A percentile compares a stretch with the other conserved stretches of the same genome.
These are phyloP conservation scores for Metarhizium brunneum DNA, from an alignment of 2,329 filamentous ascomycete species.

Conservation along the genomic window DNA sequence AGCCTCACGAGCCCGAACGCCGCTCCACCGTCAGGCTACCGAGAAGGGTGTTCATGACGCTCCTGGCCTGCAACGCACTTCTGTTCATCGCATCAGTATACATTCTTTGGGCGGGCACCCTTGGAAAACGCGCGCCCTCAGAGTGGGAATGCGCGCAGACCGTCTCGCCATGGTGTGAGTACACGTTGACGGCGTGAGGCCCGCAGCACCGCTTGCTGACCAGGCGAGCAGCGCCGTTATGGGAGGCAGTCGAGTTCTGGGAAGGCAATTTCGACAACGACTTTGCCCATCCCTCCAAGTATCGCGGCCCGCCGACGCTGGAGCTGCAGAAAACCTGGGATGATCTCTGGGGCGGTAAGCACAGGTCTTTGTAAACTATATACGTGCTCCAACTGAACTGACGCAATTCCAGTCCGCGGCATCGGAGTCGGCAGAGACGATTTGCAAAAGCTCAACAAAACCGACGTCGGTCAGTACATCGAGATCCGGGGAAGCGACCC, in stretches of 20 bases:
- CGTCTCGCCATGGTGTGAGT: neutral
- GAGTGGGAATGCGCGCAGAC: neutral
- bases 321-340: neutral
- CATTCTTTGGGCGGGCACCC: neutral
- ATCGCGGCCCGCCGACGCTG: neutral
- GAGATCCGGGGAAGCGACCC: neutral
- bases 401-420: neutral
- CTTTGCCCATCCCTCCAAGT: constrained; percentile 1
- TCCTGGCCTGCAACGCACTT: neutral
- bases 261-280: constrained; percentile 2
- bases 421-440: neutral
- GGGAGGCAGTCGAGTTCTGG: constrained; percentile 5
- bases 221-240: neutral
- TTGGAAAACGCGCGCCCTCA: neutral
- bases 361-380: too few species aligned
- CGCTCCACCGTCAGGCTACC: neutral
- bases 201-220: neutral
- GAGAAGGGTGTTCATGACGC: neutral
- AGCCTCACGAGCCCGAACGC: neutral
- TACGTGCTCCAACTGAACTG: neutral
- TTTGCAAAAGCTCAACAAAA: neutral
- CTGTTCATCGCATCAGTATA: neutral
- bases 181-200: too few species aligned
- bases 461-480: neutral
- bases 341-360: neutral